Base-by-base conservation (phyloP, 371 early-diverging fungal genomes). In the Apophysomyces ossiformis region DNA sequence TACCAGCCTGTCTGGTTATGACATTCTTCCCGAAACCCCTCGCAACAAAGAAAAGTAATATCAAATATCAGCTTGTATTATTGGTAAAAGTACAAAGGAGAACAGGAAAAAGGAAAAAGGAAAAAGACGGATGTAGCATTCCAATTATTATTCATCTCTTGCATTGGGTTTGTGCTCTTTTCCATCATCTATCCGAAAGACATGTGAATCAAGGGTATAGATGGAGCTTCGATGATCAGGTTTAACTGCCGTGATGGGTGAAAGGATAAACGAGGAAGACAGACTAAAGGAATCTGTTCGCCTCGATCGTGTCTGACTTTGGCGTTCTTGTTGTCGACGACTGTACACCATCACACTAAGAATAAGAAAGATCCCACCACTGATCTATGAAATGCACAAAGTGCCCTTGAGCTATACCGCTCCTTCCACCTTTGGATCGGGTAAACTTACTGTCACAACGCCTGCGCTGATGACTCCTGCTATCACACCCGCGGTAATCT, bases 1-100 rank as follows among this genome's bases (percentile, higher is more conserved):
- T 73, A 85, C 66, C 80, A 83, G 58, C 89, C 89, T 21, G 72
- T 72, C 37, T 89, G 86, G 87, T 77, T 87, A 18, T 74, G 67
- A 56, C n/a, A 6, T 26, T 26, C 32, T 26, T 26, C 32, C 2
- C 32, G 2, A 2, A 1, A 26, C 1, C 32, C 32, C 32, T 26
- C 38, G 35, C 18, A 62, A 46, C 26, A 36, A 60, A 15, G 43
- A 16, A 37, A 41, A 12, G 26, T 16, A 18, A 60, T 26, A 2
- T 26, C 32, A 60, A 60, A 36, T 5, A 38, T 21, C 12, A 15
- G 41, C 2, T 11, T 8, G 8, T 41, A 41, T 13, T 41, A 41
- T 39, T 16, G 15, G 44, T 60, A 58, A 38, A 37, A 58, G 37
- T 58, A 58, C 59, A 58, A 39, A 15, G 35, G n/a, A 41, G 37